Evolutionary conservation across 257 asterid species (phyloP).

Genomic region (Linaria vulgaris): DNA sequence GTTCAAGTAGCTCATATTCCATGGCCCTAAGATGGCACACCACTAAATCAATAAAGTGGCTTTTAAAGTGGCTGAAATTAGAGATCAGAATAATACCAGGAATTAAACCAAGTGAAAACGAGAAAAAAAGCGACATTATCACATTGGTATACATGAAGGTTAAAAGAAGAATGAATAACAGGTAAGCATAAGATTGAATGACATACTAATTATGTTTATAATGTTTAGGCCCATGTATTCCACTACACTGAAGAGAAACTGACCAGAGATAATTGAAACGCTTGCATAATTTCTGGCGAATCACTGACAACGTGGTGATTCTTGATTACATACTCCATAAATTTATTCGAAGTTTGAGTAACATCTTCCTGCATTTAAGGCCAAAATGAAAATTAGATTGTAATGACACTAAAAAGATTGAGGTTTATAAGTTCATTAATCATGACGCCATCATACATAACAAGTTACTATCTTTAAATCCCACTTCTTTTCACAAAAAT

Average conservation of each 20-base stretch:
- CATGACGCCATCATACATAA: background rate
- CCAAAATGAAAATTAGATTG: slow-evolving; percentile 24
- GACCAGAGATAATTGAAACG: slow-evolving; percentile 83
- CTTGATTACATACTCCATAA: slow-evolving; percentile 70
- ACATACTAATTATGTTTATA: background rate
- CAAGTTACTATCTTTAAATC: slow-evolving; percentile 4
- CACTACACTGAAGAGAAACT: slow-evolving; percentile 31
- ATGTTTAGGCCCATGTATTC: background rate
- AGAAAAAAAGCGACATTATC: too few relatives aligned
- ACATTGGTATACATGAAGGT: background rate
- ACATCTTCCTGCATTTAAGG: slow-evolving; percentile 63
- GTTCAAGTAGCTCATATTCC: too few relatives aligned
- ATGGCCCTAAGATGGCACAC: too few relatives aligned
- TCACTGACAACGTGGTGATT: slow-evolving; percentile 58
- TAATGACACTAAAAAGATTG: background rate
- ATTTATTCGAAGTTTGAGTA: slow-evolving; percentile 34
- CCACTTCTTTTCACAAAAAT: background rate
- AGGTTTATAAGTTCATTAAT: slow-evolving; percentile 15
- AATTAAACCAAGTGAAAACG: too few relatives aligned
- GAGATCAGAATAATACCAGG: too few relatives aligned
- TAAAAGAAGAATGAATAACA: background rate
- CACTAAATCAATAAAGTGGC: too few relatives aligned
- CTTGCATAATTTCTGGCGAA: slow-evolving; percentile 56
- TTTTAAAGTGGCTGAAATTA: too few relatives aligned
- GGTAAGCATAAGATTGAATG: slow-evolving; percentile 1